Conservation (phyloP, 2,329 filamentous ascomycete species). For the Aspergillus viridinutans region DNA sequence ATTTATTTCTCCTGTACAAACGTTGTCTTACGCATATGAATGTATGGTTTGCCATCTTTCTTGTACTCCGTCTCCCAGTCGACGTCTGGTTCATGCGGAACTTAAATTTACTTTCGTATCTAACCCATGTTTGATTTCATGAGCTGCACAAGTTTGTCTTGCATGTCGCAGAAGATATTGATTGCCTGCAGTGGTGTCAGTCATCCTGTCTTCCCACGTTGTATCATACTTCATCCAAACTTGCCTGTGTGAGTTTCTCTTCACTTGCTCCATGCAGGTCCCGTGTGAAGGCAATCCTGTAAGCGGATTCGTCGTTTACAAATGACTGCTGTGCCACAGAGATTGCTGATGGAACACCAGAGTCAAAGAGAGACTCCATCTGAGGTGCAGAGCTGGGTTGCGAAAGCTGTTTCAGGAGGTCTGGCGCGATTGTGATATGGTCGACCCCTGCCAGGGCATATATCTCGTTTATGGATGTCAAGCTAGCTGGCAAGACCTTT, state of each 20-base stretch:
- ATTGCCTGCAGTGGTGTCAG: conserved; percentile 39
- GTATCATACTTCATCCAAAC: conserved; percentile 6
- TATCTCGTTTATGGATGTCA: conserved; percentile 57
- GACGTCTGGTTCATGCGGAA: background rate
- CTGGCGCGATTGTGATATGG: conserved; percentile 57
- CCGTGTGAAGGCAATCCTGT: conserved; percentile 50
- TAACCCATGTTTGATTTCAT: conserved; percentile 8
- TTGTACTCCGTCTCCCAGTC: background rate
- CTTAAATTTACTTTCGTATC: background rate
- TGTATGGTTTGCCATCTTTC: background rate
- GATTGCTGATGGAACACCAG: conserved; percentile 8
- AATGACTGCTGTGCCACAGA: conserved; percentile 20
- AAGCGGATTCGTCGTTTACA: conserved; percentile 44
- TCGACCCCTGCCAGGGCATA: conserved; percentile 55
- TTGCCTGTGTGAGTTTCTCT: conserved; percentile 46
- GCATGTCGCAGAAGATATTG: conserved; percentile 56
- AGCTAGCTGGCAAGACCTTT: conserved; percentile 53
- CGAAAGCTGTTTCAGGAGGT: conserved; percentile 47
- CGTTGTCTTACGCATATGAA: background rate
- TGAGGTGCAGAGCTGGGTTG: conserved; percentile 33
- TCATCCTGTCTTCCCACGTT: background rate
- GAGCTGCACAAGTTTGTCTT: conserved; percentile 47
- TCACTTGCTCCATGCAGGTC: conserved; percentile 40
- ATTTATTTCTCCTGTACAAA: background rate
- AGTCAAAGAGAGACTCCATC: conserved; percentile 29